Evolutionary conservation across 768 basidiomycete species (phyloP), one percentile per base, ranked within the genome.

Genomic region (Lyophyllum atratum): DNA sequence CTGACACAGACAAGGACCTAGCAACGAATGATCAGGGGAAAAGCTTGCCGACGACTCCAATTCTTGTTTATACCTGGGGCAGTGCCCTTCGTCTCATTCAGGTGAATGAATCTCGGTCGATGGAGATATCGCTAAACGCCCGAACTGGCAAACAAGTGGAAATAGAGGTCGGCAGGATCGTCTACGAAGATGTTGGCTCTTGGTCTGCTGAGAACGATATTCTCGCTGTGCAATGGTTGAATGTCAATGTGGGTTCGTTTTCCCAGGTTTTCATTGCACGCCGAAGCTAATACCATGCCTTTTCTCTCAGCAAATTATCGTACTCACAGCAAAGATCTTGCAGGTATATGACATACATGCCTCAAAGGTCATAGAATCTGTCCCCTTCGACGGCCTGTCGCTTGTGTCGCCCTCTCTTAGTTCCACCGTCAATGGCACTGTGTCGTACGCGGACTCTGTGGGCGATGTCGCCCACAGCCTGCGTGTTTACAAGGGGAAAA

Each of bases 11-110:
- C 31, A 67, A 68, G 52, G 63, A 55, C 21, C 19, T 15, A 3
- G 1, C 70, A 61, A 49, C 59, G 55, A 51, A 45, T 47, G 17
- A 47, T 33, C 14, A 60, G 51, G 21, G 14, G 14, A 29, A 22
- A 8, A 31, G 19, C 25, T 29, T 37, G 15, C 53, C 72, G 15
- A 80, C 76, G 6, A 72, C 74, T 47, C 96, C 95, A 2, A 74
- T 85, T 37, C 76, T 99, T 25, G 92, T 85, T 0, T 97, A 89
- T 68, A 85, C 90, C 0, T 98, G 95, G 96, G 94, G 90, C 0
- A 76, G 75, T 53, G 77, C 74, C 4, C 65, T 97, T 37, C 77
- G 79, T 48, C 70, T 97, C 17, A 72, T 97, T 22, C 80, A 77
- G 10, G 81, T 96, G 10, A 80, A 79, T 15, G 90, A 92, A 70